Base-by-base conservation (phyloP, 2,329 filamentous ascomycete species). In the Calonectria montana region DNA sequence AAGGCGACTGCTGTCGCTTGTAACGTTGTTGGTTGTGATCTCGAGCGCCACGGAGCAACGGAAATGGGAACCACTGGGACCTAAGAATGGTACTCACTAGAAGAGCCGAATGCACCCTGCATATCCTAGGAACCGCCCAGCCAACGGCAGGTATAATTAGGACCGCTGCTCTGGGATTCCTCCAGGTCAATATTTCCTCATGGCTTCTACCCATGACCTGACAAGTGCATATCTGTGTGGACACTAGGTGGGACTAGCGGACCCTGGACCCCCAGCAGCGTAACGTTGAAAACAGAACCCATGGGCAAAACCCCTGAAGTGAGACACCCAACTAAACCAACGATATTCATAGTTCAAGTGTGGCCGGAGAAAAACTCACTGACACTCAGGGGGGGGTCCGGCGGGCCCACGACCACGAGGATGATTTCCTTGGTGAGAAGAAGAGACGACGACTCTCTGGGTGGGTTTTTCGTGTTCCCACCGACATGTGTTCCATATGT, bases 261-360 rank as follows among this genome's bases (percentile, higher is more conserved):
- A 48, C 31, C 53, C 65, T 39, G 39, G 15, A 1, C 43, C 65
- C 65, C 65, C 16, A 47, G 53, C 43, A 67, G 29, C 29, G 65
- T 67, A 61, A 55, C 65, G 53, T 67, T 48, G 41, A 67, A 61
- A 31, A 67, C 53, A 35, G 41, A 41, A 65, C 45, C 62, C 62
- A 53, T 41, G 62, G 31, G 53, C 25, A 21, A 37, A 41, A 53
- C 53, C 63, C 65, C 65, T 67, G 65, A 61, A 45, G 39, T 16
- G 37, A 35, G n/a, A 67, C 41, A 16, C 48, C 41, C 53, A 59
- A 29, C 53, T 61, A 41, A 39, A 50, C 53, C 21, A 67, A 67
- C 65, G 27, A 21, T 47, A 29, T 31, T 43, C 39, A 67, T 7
- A 45, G 31, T 47, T 31, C 53, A 61, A 31, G 57, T 31, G n/a